Evolutionary conservation across 805 yeast species (phyloP).

Genomic region (Ogataea trehalophila): DNA sequence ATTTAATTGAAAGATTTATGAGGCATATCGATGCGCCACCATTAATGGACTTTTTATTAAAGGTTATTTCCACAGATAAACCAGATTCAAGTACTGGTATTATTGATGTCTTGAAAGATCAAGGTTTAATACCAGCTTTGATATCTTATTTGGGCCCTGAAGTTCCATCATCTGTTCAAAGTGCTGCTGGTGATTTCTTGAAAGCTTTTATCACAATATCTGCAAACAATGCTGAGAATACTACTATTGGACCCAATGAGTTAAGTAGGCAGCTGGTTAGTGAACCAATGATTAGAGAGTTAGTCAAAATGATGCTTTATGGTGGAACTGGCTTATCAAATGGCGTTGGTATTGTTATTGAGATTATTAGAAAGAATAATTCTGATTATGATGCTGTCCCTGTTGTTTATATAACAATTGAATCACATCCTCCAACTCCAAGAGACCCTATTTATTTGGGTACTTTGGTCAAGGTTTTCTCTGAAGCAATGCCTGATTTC

Average conservation of each 20-base stretch:
- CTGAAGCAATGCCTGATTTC: constrained; percentile 68
- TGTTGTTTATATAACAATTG: constrained; percentile 73
- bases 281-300: constrained; percentile 55
- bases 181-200: constrained; percentile 92
- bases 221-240: constrained; percentile 85
- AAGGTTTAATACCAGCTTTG: constrained; percentile 67
- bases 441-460: constrained; percentile 94
- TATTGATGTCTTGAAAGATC: constrained; percentile 67
- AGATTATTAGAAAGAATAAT: constrained; percentile 89
- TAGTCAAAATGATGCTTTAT: constrained; percentile 71
- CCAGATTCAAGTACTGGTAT: constrained; percentile 87
- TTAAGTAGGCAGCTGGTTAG: constrained; percentile 87
- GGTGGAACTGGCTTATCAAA: constrained; percentile 88
- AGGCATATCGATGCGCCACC: constrained; percentile 90
- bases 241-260: constrained; percentile 95
- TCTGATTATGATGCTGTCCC: constrained; percentile 92
- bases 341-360: constrained; percentile 93
- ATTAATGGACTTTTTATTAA: constrained; percentile 84
- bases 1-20: constrained; percentile 75
- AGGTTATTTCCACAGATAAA: constrained; percentile 89
- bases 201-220: constrained; percentile 93
- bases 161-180: constrained; percentile 66
- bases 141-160: constrained; percentile 67
- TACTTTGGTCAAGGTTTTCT: constrained; percentile 70
- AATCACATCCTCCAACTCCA: constrained; percentile 87